Conservation (phyloP, 2,329 filamentous ascomycete species). For the Lachnellula willkommii region DNA sequence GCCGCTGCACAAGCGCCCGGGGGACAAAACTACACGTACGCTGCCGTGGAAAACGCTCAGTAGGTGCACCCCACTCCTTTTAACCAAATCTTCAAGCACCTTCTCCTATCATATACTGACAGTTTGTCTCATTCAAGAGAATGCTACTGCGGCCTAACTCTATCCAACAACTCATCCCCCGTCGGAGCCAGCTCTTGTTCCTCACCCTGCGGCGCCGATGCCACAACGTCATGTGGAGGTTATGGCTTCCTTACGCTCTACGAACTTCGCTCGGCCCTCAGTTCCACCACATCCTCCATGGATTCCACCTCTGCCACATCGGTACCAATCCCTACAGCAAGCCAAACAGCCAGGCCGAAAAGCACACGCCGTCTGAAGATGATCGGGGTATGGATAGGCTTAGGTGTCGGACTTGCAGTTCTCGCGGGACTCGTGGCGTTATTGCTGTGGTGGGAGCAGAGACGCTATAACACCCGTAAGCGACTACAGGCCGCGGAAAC, state of each 20-base stretch:
- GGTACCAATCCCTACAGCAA: not conserved
- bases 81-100: not conserved
- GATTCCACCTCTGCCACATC: not conserved
- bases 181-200: conserved; percentile 3
- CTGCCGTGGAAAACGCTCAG: conserved; percentile 14
- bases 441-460: not conserved
- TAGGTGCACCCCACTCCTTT: not conserved
- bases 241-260: conserved; percentile 8
- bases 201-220: conserved; percentile 9
- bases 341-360: not conserved
- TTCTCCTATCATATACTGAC: not conserved
- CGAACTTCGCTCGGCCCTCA: conserved; percentile 1
- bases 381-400: not conserved
- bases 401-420: not conserved
- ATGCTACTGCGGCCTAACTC: conserved; percentile 15
- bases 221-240: conserved; percentile 6
- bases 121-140: not conserved
- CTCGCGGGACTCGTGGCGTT: not conserved
- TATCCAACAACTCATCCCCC: conserved; percentile 8
- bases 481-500: not conserved
- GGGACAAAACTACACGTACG: conserved; percentile 12
- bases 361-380: not conserved
- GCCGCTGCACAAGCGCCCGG: not conserved
- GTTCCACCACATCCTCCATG: not conserved
- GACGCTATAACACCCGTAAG: not conserved